Evolutionary conservation across 495 filamentous ascomycete species (phyloP).

Genomic region (Cudoniella acicularis): DNA sequence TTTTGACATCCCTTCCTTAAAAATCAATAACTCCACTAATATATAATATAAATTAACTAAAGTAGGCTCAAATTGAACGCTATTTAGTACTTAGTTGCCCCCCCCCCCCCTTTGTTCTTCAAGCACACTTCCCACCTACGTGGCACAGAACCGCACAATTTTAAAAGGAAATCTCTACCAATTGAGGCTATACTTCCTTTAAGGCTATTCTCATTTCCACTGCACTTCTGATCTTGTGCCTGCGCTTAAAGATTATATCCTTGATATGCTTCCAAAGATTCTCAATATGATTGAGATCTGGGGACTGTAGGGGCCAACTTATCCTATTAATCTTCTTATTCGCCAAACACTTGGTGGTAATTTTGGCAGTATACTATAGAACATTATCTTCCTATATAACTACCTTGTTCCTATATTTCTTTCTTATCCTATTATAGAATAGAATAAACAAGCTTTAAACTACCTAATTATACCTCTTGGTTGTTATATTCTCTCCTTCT

Average conservation of each 20-base stretch:
- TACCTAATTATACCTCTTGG: neutral
- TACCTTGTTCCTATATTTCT: neutral
- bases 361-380: neutral
- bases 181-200: neutral
- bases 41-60: neutral
- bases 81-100: neutral
- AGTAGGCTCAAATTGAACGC: neutral
- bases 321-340: neutral
- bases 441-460: neutral
- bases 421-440: neutral
- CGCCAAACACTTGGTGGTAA: neutral
- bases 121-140: neutral
- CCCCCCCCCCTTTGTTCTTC: neutral
- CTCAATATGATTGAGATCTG: neutral
- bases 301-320: neutral
- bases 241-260: neutral
- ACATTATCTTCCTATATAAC: slow-evolving; percentile 4
- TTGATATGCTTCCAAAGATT: neutral
- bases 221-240: neutral
- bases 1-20: too few species aligned
- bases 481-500: neutral
- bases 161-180: neutral
- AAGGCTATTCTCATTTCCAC: neutral
- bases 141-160: neutral
- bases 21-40: neutral